A percentile compares a stretch with the other conserved stretches of the same genome.
phyloP scores from a whole-genome alignment of 192 early-diverging fungal species.

The Lobulomyces angularis region DNA sequence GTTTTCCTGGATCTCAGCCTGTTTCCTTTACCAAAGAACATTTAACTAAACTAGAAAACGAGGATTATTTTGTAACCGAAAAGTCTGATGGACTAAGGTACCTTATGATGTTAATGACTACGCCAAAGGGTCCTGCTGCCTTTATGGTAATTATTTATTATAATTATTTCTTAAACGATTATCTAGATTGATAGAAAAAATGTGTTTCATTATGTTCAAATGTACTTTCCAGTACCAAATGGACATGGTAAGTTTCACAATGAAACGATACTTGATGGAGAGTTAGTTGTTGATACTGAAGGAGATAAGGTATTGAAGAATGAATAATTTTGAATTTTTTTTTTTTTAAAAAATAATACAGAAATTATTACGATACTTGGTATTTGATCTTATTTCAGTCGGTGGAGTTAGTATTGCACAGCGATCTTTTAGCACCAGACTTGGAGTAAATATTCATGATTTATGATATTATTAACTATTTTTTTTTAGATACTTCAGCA shows the following conservation, averaged over 20 bases:
- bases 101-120: slow-evolving; percentile 32
- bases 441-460: slow-evolving; percentile 36
- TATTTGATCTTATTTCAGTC: slow-evolving; percentile 56
- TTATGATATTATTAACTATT: neutral
- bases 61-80: slow-evolving; percentile 70
- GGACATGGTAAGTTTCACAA: slow-evolving; percentile 29
- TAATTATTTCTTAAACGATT: neutral
- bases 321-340: neutral
- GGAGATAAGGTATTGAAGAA: slow-evolving; percentile 34
- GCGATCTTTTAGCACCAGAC: slow-evolving; percentile 34
- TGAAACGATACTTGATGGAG: slow-evolving; percentile 65
- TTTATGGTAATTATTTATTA: slow-evolving; percentile 29
- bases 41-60: slow-evolving; percentile 33
- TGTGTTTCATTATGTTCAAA: slow-evolving; percentile 41
- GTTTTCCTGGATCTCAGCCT: slow-evolving; percentile 54
- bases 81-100: slow-evolving; percentile 72
- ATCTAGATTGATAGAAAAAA: slow-evolving; percentile 58
- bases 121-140: slow-evolving; percentile 42
- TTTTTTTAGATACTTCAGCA: slow-evolving; percentile 35
- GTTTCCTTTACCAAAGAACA: slow-evolving; percentile 41
- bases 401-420: slow-evolving; percentile 27
- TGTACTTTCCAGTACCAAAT: slow-evolving; percentile 40
- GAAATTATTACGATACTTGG: slow-evolving; percentile 36
- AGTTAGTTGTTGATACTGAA: slow-evolving; percentile 58
- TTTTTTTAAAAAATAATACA: slow-evolving; percentile 4